These are phyloP conservation scores for Trichoderma breve DNA, from an alignment of 2,329 filamentous ascomycete species.

Conservation along the genomic window DNA sequence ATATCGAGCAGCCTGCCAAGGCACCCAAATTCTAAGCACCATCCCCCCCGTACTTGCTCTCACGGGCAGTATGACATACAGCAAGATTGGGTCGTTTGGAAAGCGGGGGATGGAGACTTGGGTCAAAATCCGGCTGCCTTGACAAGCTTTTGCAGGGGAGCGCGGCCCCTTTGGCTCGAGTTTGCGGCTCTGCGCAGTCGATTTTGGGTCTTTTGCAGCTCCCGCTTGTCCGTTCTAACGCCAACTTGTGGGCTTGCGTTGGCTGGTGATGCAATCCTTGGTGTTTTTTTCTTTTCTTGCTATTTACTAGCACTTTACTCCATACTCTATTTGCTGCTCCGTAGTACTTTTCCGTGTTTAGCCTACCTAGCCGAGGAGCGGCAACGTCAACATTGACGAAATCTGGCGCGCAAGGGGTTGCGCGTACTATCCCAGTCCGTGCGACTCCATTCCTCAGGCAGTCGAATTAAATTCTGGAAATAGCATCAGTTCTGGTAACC, in stretches of 20 bases:
- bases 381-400: not conserved
- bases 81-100: not conserved
- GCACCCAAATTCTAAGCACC: slow-evolving; percentile 13
- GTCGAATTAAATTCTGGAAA: not conserved
- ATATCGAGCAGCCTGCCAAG: slow-evolving; percentile 20
- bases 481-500: not conserved
- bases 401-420: slow-evolving; percentile 8
- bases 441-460: not conserved
- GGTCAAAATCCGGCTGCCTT: slow-evolving; percentile 18
- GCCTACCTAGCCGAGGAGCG: not conserved
- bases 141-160: not conserved
- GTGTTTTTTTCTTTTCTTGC: not conserved
- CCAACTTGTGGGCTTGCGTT: slow-evolving; percentile 10
- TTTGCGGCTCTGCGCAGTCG: slow-evolving; percentile 9
- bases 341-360: not conserved
- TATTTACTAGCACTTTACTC: not conserved
- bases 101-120: slow-evolving; percentile 7
- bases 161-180: not conserved
- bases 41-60: not conserved
- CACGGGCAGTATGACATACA: not conserved
- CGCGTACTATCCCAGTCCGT: not conserved
- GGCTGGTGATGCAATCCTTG: slow-evolving; percentile 12
- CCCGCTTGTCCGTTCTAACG: not conserved
- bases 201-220: not conserved
- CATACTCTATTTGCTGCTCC: not conserved